Base-by-base conservation (phyloP, 805 yeast species). In the Kodamaea leandrae region DNA sequence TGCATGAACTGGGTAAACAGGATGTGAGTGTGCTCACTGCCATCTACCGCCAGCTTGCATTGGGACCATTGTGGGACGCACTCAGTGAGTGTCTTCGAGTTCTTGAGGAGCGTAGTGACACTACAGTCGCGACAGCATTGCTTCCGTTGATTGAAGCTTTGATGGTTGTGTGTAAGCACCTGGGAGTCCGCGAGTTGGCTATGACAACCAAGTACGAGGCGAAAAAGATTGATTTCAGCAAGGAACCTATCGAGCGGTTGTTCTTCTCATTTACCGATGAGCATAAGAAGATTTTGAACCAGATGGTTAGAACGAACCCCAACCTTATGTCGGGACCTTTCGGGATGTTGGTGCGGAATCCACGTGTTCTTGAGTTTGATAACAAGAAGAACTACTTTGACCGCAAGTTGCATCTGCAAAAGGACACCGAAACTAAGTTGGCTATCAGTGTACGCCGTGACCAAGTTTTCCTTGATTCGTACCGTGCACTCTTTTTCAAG, bases 251-350 rank as follows among this genome's bases (percentile, higher is more conserved):
- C 41, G 95, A 86, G 53, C 77, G 78, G 41, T 61, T 87, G 44
- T 88, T 90, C 64, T 86, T 86, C 58, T 76, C 89, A 0, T 91
- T 91, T 55, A 88, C 96, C 1, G 91, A 87, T 49, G 83, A 84
- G 48, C 96, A 90, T 59, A 83, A 86, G 55, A 86, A 84, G 67
- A 78, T 89, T 28, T 69, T 93, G 55, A 93, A 93, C 57, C 88
- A 83, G 56, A 86, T 93, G 95, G 91, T 93, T 20, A 74, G 96
- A 47, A 75, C 83, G 14, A 90, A 88, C 60, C 95, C 97, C 1
- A 86, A 89, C 52, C 71, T 93, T 51, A 86, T 91, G 96, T 84
- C 91, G 60, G 99, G 99, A 0, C 95, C 98, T 12, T 89, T 93
- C 57, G 79, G 96, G 1, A 81, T 89, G 72, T 70, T 93, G 51